Conservation (phyloP, 2,329 filamentous ascomycete species). For the Colletotrichum camelliae region DNA sequence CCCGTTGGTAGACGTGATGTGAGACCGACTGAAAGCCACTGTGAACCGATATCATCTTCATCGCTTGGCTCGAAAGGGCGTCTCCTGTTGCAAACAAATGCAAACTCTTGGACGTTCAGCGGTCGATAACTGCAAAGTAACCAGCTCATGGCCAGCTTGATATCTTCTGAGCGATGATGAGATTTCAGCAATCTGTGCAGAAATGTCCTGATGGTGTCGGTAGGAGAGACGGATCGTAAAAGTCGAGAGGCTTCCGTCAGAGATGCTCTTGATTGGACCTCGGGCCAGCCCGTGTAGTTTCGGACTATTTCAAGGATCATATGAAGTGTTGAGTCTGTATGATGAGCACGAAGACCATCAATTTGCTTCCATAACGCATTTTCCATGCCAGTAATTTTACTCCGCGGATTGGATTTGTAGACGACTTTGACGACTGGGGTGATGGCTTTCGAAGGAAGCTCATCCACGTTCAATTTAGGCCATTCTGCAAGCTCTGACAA, state of each 20-base stretch:
- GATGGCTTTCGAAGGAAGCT: neutral
- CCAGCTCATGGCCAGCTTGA: neutral
- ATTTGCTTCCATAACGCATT: neutral
- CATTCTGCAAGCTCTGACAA: neutral
- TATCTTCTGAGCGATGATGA: neutral
- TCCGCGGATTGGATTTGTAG: neutral
- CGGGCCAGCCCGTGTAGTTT: neutral
- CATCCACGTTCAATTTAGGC: neutral
- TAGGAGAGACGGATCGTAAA: neutral
- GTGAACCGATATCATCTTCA: neutral
- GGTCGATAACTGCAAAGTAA: neutral
- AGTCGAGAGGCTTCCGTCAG: neutral
- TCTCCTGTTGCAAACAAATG: neutral
- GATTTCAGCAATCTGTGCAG: neutral
- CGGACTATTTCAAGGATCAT: neutral
- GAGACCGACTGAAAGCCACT: neutral
- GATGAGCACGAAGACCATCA: neutral
- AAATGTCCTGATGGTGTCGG: neutral
- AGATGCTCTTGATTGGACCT: neutral
- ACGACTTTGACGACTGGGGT: neutral
- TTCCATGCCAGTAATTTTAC: neutral
- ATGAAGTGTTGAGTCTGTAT: neutral
- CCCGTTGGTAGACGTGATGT: neutral
- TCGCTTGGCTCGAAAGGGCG: neutral
- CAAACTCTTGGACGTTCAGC: neutral